These are phyloP conservation scores for Leishmania martiniquensis DNA, from an alignment of 208 protist species.

Conservation along the genomic window DNA sequence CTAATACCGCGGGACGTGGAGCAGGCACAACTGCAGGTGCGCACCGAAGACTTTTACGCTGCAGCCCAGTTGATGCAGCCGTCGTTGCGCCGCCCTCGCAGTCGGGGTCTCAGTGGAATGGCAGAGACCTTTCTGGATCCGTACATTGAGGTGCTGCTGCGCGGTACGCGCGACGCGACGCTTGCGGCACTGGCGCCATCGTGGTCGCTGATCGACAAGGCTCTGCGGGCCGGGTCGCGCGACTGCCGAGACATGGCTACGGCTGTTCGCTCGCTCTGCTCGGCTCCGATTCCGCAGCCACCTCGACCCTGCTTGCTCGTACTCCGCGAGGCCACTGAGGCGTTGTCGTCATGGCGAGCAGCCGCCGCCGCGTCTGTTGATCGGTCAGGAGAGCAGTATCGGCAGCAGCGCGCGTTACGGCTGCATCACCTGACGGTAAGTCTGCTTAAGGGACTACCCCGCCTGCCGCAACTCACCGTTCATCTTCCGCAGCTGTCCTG, in stretches of 20 bases:
- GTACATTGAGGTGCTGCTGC: slow-evolving; percentile 66
- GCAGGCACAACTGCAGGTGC: slow-evolving; percentile 30
- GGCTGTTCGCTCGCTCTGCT: slow-evolving; percentile 58
- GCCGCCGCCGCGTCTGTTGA: slow-evolving; percentile 16
- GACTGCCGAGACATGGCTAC: slow-evolving; percentile 57
- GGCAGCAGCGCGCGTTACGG: slow-evolving; percentile 39
- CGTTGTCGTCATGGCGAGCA: background rate
- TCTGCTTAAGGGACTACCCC: slow-evolving; percentile 25
- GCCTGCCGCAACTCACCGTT: slow-evolving; percentile 22
- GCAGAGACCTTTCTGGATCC: slow-evolving; percentile 13
- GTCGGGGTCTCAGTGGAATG: background rate
- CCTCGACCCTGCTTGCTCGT: slow-evolving; percentile 60
- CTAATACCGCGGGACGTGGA: slow-evolving; percentile 37
- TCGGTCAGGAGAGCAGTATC: slow-evolving; percentile 12
- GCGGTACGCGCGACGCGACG: slow-evolving; percentile 39
- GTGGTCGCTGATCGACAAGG: slow-evolving; percentile 60
- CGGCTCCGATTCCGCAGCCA: slow-evolving; percentile 62
- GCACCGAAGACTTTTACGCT: slow-evolving; percentile 74
- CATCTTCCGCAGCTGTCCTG: slow-evolving; percentile 20
- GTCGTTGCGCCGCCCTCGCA: slow-evolving; percentile 49
- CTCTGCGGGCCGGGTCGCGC: slow-evolving; percentile 34
- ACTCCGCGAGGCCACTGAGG: slow-evolving; percentile 18
- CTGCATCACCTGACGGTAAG: slow-evolving; percentile 46
- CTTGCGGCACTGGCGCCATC: slow-evolving; percentile 42
- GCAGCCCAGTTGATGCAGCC: slow-evolving; percentile 68